Evolutionary conservation across 305 asterid species (phyloP).

Genomic region (Rubia occidens): DNA sequence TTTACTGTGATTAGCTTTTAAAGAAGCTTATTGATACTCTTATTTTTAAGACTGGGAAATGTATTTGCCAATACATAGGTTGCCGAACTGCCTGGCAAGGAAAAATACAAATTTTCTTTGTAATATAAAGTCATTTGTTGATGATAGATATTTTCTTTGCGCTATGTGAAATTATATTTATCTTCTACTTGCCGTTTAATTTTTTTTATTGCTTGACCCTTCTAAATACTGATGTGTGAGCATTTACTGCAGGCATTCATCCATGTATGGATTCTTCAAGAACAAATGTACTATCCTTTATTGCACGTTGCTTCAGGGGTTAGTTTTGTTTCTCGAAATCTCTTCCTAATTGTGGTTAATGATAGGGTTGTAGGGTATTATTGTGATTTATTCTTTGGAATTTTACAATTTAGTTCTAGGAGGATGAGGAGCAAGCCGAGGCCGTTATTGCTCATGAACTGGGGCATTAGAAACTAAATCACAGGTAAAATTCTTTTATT

Average conservation of each 20-base stretch:
- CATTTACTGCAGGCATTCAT: conserved; percentile 76
- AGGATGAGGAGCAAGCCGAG: conserved; percentile 93
- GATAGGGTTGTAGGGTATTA: background rate
- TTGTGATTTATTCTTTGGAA: conserved; percentile 10
- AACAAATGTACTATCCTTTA: conserved; percentile 93
- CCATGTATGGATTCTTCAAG: conserved; percentile 79
- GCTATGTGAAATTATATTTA: no score
- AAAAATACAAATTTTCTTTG: no score
- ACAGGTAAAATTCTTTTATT: conserved; percentile 81
- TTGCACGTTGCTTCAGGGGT: conserved; percentile 97
- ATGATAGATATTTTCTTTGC: background rate
- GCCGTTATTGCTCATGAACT: conserved; percentile 98
- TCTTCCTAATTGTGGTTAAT: background rate
- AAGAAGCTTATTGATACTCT: no score
- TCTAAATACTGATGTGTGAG: conserved; percentile 8
- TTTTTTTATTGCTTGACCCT: conserved; percentile 5
- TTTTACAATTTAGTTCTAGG: conserved; percentile 57
- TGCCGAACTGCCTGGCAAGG: no score
- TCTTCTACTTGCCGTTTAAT: background rate
- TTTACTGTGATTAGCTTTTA: no score
- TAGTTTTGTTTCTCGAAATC: conserved; percentile 10
- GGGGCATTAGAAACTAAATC: conserved; percentile 99
- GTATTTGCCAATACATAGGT: no score
- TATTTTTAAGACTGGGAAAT: no score
- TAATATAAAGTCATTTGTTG: no score